Conservation (phyloP, 108 stramenopile species). For the Pseudonitzschia delicatissima region DNA sequence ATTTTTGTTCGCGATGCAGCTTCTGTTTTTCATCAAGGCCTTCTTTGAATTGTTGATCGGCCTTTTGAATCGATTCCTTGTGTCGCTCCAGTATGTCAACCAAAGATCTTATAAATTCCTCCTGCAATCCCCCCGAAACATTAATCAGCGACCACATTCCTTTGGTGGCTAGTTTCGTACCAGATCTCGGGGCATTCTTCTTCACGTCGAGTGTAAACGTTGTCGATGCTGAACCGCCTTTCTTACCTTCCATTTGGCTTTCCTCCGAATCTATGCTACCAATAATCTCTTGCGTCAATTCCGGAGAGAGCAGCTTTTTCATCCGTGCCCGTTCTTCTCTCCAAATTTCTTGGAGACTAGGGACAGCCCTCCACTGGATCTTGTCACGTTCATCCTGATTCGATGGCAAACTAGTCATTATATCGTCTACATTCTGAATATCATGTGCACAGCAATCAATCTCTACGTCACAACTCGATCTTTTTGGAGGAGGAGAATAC, state of each 20-base stretch:
- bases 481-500: slow-evolving; percentile 39
- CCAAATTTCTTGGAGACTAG: slow-evolving; percentile 86
- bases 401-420: slow-evolving; percentile 57
- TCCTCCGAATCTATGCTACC: slow-evolving; percentile 4
- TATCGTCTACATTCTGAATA: slow-evolving; percentile 61
- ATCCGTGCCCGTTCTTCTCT: slow-evolving; percentile 73
- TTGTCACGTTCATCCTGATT: slow-evolving; percentile 50
- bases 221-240: slow-evolving; percentile 3
- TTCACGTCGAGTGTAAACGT: slow-evolving; percentile 75
- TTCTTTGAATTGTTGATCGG: slow-evolving; percentile 12
- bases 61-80: slow-evolving; percentile 15
- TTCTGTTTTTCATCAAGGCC: slow-evolving; percentile 13
- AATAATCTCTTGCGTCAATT: slow-evolving; percentile 62
- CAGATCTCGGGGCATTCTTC: slow-evolving; percentile 57
- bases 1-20: slow-evolving; percentile 29
- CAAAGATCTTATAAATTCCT: slow-evolving; percentile 65
- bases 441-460: slow-evolving; percentile 66
- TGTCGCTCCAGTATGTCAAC: slow-evolving; percentile 56
- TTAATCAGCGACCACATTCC: slow-evolving; percentile 62
- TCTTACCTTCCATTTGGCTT: not conserved
- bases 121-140: slow-evolving; percentile 63
- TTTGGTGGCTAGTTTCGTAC: slow-evolving; percentile 53
- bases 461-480: slow-evolving; percentile 76
- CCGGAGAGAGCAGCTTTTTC: slow-evolving; percentile 53
- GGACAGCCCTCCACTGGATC: slow-evolving; percentile 87